A percentile compares a stretch with the other conserved stretches of the same genome.
Evolutionary conservation across 257 asterid species (phyloP).

Genomic region (Jaltomata sinuosa): DNA sequence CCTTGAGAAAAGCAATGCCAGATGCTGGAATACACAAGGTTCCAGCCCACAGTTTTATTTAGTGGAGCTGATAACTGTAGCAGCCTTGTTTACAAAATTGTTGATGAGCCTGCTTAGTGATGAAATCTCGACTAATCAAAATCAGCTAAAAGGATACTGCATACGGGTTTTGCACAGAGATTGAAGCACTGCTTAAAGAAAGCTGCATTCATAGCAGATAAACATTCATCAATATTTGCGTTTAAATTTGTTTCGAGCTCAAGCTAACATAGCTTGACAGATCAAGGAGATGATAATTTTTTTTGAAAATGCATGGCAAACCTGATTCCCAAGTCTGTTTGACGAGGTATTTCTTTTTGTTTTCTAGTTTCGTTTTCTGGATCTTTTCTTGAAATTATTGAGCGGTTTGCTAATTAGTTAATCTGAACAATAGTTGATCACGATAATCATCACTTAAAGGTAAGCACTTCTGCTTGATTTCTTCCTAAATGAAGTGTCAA

Average conservation of each 20-base stretch:
- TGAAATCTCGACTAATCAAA: neutral
- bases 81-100: neutral
- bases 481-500: neutral
- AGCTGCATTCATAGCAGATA: no score
- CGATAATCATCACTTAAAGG: neutral
- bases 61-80: neutral
- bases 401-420: neutral
- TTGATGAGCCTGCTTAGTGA: neutral
- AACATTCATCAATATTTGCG: neutral
- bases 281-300: neutral
- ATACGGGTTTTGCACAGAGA: no score
- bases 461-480: neutral
- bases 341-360: neutral
- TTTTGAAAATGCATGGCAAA: neutral
- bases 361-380: neutral
- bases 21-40: conserved; percentile 55
- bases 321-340: neutral
- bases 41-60: conserved; percentile 54
- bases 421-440: neutral
- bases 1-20: conserved; percentile 53
- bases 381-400: neutral
- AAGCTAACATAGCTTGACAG: neutral
- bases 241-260: neutral
- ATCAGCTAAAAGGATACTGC: neutral
- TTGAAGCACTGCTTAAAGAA: no score